Evolutionary conservation across 2,329 filamentous ascomycete species (phyloP).

Genomic region (Lasiodiplodia sp.): DNA sequence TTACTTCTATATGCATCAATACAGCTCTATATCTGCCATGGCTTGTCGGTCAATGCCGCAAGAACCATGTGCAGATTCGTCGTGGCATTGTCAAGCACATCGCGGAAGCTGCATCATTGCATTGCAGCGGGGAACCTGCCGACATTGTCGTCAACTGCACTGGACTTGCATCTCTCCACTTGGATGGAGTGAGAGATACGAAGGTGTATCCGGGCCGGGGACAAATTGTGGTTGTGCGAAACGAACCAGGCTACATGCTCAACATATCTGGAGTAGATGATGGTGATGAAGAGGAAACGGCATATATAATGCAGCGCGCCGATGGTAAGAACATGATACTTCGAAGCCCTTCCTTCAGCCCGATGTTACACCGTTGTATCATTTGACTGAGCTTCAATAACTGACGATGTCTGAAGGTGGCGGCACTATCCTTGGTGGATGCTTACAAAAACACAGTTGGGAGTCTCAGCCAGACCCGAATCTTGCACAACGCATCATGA

Average conservation of each 20-base stretch:
- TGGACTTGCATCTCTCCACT: conserved; percentile 74
- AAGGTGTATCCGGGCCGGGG: conserved; percentile 79
- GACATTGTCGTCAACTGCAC: conserved; percentile 85
- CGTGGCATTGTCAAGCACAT: conserved; percentile 67
- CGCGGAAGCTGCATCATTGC: conserved; percentile 68
- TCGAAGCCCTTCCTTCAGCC: too few species aligned
- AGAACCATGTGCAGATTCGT: conserved; percentile 68
- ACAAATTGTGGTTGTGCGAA: conserved; percentile 84
- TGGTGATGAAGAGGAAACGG: conserved; percentile 68
- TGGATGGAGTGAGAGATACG: conserved; percentile 82
- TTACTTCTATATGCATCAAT: conserved; percentile 91
- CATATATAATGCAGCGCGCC: conserved; percentile 85
- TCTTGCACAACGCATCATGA: conserved; percentile 84
- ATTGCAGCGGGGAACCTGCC: conserved; percentile 64
- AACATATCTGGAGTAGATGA: conserved; percentile 77
- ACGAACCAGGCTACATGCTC: conserved; percentile 75
- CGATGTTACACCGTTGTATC: too few species aligned
- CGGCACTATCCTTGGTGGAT: conserved; percentile 86
- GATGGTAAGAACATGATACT: conserved; percentile 34
- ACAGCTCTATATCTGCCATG: conserved; percentile 86
- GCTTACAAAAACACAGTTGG: conserved; percentile 81
- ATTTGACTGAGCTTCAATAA: too few species aligned
- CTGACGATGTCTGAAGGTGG: conserved; percentile 57
- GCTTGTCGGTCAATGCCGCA: conserved; percentile 80
- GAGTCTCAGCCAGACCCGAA: conserved; percentile 80